Evolutionary conservation across 2,329 filamentous ascomycete genomes (phyloP).

Genomic region (Paecilomyces dactylethromorphus): DNA sequence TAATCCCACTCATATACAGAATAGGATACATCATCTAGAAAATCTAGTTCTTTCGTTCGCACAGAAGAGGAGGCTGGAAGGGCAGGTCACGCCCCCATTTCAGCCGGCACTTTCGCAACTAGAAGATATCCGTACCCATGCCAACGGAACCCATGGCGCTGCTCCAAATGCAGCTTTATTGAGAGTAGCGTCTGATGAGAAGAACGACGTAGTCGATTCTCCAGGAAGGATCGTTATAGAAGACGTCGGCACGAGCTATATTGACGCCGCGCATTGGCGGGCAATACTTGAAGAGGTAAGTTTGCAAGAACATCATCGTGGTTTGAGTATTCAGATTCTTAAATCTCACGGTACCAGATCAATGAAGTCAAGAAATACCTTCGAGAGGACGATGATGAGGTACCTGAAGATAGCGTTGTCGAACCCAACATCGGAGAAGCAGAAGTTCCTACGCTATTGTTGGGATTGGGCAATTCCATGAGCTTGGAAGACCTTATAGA

Average conservation of each 20-base stretch:
- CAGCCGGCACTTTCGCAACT: neutral
- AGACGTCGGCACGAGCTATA: slow-evolving; percentile 26
- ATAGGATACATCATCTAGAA: slow-evolving; percentile 30
- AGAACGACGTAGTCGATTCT: slow-evolving; percentile 13
- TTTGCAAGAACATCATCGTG: neutral
- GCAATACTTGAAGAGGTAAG: slow-evolving; percentile 30
- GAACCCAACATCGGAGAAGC: slow-evolving; percentile 10
- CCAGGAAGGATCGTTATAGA: slow-evolving; percentile 24
- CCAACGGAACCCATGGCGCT: neutral
- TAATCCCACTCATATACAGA: slow-evolving; percentile 24
- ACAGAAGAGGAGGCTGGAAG: slow-evolving; percentile 17
- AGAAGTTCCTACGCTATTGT: slow-evolving; percentile 19
- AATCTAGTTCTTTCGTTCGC: slow-evolving; percentile 29
- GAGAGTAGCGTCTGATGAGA: neutral
- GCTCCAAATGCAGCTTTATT: neutral
- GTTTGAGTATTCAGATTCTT: neutral
- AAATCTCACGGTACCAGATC: slow-evolving; percentile 15
- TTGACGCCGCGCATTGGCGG: slow-evolving; percentile 30
- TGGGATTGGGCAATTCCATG: slow-evolving; percentile 17
- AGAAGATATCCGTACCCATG: neutral
- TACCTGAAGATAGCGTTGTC: slow-evolving; percentile 12
- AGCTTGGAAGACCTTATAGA: slow-evolving; percentile 25
- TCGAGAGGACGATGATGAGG: slow-evolving; percentile 17
- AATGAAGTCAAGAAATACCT: slow-evolving; percentile 27
- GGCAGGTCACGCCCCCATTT: slow-evolving; percentile 2